These are phyloP conservation scores for Tricholoma sp. DNA, from an alignment of 768 basidiomycete species.

Conservation along the genomic window DNA sequence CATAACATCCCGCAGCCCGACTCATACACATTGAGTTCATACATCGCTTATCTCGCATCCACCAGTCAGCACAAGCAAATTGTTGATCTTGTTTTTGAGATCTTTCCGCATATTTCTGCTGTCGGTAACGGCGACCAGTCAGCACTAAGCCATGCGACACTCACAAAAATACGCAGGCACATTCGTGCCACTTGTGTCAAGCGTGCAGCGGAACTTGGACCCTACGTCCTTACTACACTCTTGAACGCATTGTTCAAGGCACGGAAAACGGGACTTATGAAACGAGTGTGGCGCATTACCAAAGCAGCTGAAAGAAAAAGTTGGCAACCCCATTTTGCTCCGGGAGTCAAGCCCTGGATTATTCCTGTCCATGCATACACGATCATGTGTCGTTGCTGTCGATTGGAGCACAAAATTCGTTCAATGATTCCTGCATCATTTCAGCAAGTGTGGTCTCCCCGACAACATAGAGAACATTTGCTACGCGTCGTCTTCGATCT, in stretches of 20 bases:
- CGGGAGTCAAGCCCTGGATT: constrained; percentile 48
- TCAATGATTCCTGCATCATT: constrained; percentile 9
- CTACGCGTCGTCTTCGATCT: constrained; percentile 4
- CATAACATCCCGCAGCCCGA: constrained; percentile 25
- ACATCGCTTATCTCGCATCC: constrained; percentile 47
- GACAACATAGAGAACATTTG: constrained; percentile 6
- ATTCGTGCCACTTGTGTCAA: constrained; percentile 25
- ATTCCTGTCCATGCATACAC: constrained; percentile 68
- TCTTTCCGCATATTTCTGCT: constrained; percentile 50
- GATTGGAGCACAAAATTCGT: constrained; percentile 30
- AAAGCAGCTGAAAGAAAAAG: constrained; percentile 55
- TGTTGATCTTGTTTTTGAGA: constrained; percentile 39
- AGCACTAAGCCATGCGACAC: neutral
- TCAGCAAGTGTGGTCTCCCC: constrained; percentile 1
- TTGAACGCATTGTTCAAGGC: constrained; percentile 58
- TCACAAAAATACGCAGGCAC: constrained; percentile 14
- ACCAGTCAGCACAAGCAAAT: constrained; percentile 43
- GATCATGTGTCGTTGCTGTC: constrained; percentile 62
- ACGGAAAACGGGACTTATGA: constrained; percentile 48
- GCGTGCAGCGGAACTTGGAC: constrained; percentile 49
- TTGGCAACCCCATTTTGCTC: constrained; percentile 23
- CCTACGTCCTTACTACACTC: constrained; percentile 52
- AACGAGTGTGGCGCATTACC: constrained; percentile 62
- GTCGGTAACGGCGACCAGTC: constrained; percentile 23
- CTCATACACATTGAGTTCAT: constrained; percentile 43